Evolutionary conservation across 2,329 filamentous ascomycete genomes (phyloP), one percentile per base, ranked within the genome.

Genomic region (Diaporthe vaccinii): DNA sequence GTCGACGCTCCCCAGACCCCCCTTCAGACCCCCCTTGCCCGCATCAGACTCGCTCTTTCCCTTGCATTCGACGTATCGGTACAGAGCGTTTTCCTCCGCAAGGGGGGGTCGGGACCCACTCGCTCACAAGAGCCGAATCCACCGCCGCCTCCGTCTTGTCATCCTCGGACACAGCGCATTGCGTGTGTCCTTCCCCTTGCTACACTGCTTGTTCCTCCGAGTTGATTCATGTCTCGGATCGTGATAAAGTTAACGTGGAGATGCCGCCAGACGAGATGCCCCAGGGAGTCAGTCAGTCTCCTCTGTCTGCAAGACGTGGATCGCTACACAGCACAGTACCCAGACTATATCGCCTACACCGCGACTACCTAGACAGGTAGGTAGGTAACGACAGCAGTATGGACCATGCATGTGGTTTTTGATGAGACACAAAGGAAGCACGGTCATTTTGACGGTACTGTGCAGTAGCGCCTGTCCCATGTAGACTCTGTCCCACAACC

Each of bases 171-270:
- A 51, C 31, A 46, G 62, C 62, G 44, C 44, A 68, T 68, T 68
- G 44, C 62, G 62, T 51, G 44, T 51, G 22, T 51, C 17, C 12
- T 68, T 51, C 62, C 62, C 62, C 62, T 68, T 68, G 62, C 62
- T 68, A 68, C 62, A 51, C 44, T 68, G 62, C 62, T 68, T 68
- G 62, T 51, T 51, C 44, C 44, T 22, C 44, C 62, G 62, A 39
- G 44, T 68, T 68, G 62, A 49, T 68, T 68, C 62, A 51, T 68
- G 62, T 68, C 62, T 68, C 62, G 62, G 62, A 68, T 68, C 31
- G 41, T 68, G 62, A 51, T 68, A 68, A 36, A 51, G 62, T 51
- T 51, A 36, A 36, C 62, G 44, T 68, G 62, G 62, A 49, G 25
- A 49, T 65, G n/a, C 25, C 14, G 39, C 59, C 41, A 44, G n/a